Percentiles rank a stretch among this genome's conserved stretches.
Conservation (phyloP, 345 rosid genomes). For the Aquilaria sinensis region DNA sequence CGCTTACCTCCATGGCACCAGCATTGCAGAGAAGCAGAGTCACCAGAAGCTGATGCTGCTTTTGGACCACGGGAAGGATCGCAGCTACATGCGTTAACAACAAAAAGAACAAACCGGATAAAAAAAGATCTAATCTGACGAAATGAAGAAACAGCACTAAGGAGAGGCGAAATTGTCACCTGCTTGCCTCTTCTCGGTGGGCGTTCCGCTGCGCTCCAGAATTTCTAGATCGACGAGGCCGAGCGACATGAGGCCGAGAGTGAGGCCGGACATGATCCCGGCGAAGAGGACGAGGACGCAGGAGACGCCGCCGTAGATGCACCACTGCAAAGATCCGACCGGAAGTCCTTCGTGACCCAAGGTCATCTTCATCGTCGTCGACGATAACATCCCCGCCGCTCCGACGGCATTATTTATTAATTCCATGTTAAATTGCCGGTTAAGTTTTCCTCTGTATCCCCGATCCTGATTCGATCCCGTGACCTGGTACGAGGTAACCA, state of each 20-base stretch:
- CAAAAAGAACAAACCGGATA: no score
- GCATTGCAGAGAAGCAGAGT: constrained; percentile 92
- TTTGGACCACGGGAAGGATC: constrained; percentile 84
- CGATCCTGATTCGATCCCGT: no score
- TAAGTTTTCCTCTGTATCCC: no score
- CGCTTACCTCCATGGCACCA: constrained; percentile 75
- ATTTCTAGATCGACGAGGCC: constrained; percentile 97
- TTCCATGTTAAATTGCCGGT: constrained; percentile 32
- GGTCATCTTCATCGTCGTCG: constrained; percentile 14
- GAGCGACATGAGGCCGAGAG: constrained; percentile 96
- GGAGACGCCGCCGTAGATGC: constrained; percentile 60
- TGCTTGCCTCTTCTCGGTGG: constrained; percentile 86
- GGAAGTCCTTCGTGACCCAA: constrained; percentile 34
- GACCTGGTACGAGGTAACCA: no score
- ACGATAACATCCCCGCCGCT: constrained; percentile 50
- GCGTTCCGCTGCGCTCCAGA: constrained; percentile 91
- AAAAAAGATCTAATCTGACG: no score
- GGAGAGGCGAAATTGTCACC: constrained; percentile 24
- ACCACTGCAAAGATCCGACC: constrained; percentile 56
- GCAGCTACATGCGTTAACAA: constrained; percentile 34
- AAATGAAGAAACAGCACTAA: background rate
- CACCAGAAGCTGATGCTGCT: constrained; percentile 94
- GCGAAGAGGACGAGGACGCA: constrained; percentile 86
- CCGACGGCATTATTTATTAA: constrained; percentile 53
- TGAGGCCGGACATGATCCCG: constrained; percentile 95